A percentile compares a stretch with the other conserved stretches of the same genome.
phyloP scores from a whole-genome alignment of 108 stramenopile genomes.

The Conticribra weissflogii region DNA sequence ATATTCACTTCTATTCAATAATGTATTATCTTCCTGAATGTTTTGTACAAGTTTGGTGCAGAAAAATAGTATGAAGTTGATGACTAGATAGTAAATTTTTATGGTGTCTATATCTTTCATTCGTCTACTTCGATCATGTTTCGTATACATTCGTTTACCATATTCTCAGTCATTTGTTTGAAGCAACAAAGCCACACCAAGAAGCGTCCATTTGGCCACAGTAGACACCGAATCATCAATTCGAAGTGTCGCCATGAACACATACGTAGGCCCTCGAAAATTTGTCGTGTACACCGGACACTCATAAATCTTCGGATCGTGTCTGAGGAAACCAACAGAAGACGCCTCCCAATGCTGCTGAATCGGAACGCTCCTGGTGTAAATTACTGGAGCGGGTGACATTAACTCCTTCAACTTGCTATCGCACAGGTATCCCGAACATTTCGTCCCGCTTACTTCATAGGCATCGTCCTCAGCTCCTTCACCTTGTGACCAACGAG shows the following conservation, averaged over 20 bases:
- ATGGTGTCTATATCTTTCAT: too few species aligned
- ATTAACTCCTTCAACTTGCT: constrained; percentile 74
- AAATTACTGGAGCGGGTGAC: constrained; percentile 68
- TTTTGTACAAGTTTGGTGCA: too few species aligned
- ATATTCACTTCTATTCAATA: too few species aligned
- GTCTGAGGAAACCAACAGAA: constrained; percentile 78
- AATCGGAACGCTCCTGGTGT: constrained; percentile 73
- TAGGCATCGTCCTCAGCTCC: constrained; percentile 43
- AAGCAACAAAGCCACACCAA: constrained; percentile 68
- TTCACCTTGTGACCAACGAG: constrained; percentile 62
- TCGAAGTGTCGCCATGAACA: constrained; percentile 75
- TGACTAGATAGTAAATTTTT: too few species aligned
- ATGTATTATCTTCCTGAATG: too few species aligned
- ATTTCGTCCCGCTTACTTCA: constrained; percentile 30
- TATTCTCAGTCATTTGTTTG: constrained; percentile 66
- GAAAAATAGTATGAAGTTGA: too few species aligned
- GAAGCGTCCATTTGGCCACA: constrained; percentile 64
- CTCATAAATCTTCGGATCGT: constrained; percentile 64
- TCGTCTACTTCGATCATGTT: too few species aligned
- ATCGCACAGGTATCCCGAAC: constrained; percentile 57
- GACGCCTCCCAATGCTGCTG: constrained; percentile 73
- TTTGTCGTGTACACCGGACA: constrained; percentile 76
- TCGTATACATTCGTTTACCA: too few species aligned
- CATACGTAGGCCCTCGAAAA: constrained; percentile 72
- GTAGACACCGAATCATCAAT: constrained; percentile 56